Percentiles rank a stretch among this genome's conserved stretches.
These are phyloP conservation scores for Gossypium rotundifolium DNA, from an alignment of 345 rosid genomes.

Conservation along the genomic window DNA sequence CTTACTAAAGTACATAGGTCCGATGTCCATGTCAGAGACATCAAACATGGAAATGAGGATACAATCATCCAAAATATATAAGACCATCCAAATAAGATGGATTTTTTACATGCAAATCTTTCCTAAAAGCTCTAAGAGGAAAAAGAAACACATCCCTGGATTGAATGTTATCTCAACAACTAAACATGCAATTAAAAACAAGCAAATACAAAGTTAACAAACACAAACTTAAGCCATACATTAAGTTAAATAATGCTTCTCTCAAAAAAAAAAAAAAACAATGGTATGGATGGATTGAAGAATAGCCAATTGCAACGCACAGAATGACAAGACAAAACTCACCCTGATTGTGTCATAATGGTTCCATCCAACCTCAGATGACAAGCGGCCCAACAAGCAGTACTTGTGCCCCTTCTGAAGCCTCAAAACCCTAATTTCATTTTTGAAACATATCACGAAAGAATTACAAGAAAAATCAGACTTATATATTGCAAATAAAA, in stretches of 20 bases:
- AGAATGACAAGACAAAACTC: conserved; percentile 7
- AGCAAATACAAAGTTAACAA: background rate
- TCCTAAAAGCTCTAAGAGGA: background rate
- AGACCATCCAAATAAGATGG: no score
- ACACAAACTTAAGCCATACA: background rate
- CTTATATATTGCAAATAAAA: background rate
- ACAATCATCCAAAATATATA: no score
- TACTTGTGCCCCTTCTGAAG: conserved; percentile 62
- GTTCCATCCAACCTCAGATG: conserved; percentile 89
- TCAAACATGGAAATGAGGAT: no score
- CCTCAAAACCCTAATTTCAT: conserved; percentile 47
- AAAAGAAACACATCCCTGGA: background rate
- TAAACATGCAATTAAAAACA: background rate
- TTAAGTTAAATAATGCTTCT: background rate
- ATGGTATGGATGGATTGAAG: background rate
- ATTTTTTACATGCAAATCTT: background rate
- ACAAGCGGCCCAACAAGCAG: conserved; percentile 58
- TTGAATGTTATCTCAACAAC: background rate
- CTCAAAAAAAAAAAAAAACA: background rate
- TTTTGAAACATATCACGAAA: no score
- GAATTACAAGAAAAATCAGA: background rate
- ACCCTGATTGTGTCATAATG: conserved; percentile 77
- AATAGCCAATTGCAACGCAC: background rate
- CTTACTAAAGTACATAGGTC: no score
- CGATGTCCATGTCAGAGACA: no score